These are phyloP conservation scores for Linnemannia hyalina DNA, from an alignment of 192 early-diverging fungal genomes.

Conservation along the genomic window DNA sequence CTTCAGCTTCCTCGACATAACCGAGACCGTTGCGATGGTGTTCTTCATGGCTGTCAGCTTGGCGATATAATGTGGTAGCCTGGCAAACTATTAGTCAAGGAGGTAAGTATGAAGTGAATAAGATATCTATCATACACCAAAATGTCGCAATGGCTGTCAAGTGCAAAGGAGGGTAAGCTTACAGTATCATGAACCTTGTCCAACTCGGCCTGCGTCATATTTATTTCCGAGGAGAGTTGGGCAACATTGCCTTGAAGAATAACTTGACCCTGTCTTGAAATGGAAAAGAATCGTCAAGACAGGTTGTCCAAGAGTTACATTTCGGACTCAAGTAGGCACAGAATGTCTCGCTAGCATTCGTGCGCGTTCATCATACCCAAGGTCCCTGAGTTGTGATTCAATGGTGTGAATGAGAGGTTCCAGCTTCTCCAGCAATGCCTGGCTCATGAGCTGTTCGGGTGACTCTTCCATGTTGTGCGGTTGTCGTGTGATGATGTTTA, in stretches of 20 bases:
- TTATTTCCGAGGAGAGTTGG: constrained; percentile 29
- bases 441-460: constrained; percentile 24
- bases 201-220: constrained; percentile 27
- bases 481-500: not conserved
- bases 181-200: constrained; percentile 50
- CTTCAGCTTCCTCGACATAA: constrained; percentile 37
- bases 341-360: not conserved
- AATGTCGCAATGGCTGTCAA: not conserved
- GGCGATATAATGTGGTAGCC: constrained; percentile 46
- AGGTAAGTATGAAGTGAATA: not conserved
- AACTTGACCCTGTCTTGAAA: constrained; percentile 34
- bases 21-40: constrained; percentile 25
- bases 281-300: not conserved
- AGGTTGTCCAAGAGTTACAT: not conserved
- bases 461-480: constrained; percentile 9
- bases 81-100: constrained; percentile 31
- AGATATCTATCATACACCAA: no score
- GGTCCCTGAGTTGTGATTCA: constrained; percentile 40
- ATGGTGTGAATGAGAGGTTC: constrained; percentile 36
- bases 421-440: constrained; percentile 39
- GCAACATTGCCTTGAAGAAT: constrained; percentile 39
- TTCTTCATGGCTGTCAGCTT: constrained; percentile 48
- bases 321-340: not conserved
- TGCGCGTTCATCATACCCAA: constrained; percentile 20
- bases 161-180: not conserved